Evolutionary conservation across 768 basidiomycete species (phyloP), one percentile per base, ranked within the genome.

Genomic region (Leccinum arenicola): DNA sequence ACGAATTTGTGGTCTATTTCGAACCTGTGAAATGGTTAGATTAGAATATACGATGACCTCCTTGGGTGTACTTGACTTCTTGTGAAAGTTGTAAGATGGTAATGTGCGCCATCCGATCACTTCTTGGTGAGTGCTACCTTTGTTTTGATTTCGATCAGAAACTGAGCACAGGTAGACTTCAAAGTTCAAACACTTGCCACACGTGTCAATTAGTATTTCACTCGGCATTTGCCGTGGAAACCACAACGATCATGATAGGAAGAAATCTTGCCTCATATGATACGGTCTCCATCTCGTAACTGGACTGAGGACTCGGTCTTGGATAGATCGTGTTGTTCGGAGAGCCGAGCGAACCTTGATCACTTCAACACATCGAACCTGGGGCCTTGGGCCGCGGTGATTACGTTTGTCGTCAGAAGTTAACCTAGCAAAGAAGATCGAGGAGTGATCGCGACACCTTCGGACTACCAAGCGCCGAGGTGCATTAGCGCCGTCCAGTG

Each of bases 381-480:
- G 29, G 10, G 29, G 29, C 29, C n/a, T 55, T 55, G 43, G 29
- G 52, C 40, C 38, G 52, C 69, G 68, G 66, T 52, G 55, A 61
- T 70, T 61, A 61, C 57, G 55, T 50, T 52, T 25, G 45, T 17
- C 43, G 15, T 49, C 49, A 49, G 61, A 68, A 68, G 60, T 25
- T 29, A 49, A 47, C 25, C 35, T 35, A 70, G 45, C 29, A 59
- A 19, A 52, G 66, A 70, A 70, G 57, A 7, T 12, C 25, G 45
- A 56, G 43, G 54, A 48, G 15, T 47, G 57, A 66, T 68, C 52
- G 64, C 66, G 64, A 64, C 43, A 27, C 57, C 57, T 60, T 59
- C 64, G 69, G 68, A 36, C 58, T 43, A 53, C 36, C 43, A 35
- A 43, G 50, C 43, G 49, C 35, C 58, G 15, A 21, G 23, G 54